phyloP scores from a whole-genome alignment of 139 green algal genomes.

The Yamagishiella unicocca region DNA sequence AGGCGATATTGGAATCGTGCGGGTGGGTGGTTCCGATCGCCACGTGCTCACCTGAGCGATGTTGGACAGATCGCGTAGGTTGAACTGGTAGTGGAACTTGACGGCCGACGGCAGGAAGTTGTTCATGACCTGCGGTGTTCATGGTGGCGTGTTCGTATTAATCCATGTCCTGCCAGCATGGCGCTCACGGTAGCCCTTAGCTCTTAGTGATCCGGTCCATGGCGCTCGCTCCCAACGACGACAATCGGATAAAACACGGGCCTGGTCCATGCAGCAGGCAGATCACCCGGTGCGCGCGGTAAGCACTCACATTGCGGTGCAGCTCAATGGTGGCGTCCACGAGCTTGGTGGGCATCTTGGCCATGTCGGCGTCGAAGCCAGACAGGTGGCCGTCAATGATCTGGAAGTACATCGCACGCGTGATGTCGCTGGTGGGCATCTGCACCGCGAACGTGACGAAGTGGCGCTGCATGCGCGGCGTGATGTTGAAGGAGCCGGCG shows the following conservation, averaged over 20 bases:
- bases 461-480: constrained; percentile 91
- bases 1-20: too few species aligned
- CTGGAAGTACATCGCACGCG: constrained; percentile 76
- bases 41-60: too few species aligned
- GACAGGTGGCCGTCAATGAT: constrained; percentile 80
- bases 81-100: constrained; percentile 97
- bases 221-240: too few species aligned
- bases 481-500: constrained; percentile 90
- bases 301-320: constrained; percentile 60
- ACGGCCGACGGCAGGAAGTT: constrained; percentile 93
- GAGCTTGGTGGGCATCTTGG: constrained; percentile 74
- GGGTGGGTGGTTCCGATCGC: too few species aligned
- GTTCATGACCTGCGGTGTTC: too few species aligned
- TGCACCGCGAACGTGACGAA: constrained; percentile 93
- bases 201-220: too few species aligned
- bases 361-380: constrained; percentile 79
- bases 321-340: constrained; percentile 93
- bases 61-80: constrained; percentile 87
- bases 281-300: too few species aligned
- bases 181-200: too few species aligned
- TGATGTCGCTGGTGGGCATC: constrained; percentile 83
- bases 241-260: too few species aligned
- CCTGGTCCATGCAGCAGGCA: too few species aligned
- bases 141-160: too few species aligned
- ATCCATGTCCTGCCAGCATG: too few species aligned